These are phyloP conservation scores for Penicillium arizonense DNA, from an alignment of 495 filamentous ascomycete genomes.

Conservation along the genomic window DNA sequence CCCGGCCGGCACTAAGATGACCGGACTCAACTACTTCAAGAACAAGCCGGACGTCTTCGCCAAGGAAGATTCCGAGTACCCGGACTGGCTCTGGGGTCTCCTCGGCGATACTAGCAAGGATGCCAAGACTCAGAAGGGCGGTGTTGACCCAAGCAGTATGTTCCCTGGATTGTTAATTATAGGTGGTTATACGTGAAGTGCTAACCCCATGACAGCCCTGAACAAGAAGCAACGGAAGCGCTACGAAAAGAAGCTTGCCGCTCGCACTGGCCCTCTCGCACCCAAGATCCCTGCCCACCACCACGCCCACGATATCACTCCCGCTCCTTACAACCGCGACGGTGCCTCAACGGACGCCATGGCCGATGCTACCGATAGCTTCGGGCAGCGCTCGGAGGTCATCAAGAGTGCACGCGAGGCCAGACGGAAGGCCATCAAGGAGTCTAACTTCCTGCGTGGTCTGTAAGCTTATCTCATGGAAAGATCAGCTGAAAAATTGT, in stretches of 20 bases:
- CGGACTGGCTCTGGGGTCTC: slow-evolving; percentile 84
- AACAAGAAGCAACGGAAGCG: slow-evolving; percentile 60
- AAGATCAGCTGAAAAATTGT: slow-evolving; percentile 6
- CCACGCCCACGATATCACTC: slow-evolving; percentile 81
- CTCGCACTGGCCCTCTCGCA: slow-evolving; percentile 61
- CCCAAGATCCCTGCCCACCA: slow-evolving; percentile 79
- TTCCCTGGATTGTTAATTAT: slow-evolving; percentile 7
- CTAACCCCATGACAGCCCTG: slow-evolving; percentile 29
- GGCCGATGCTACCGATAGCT: slow-evolving; percentile 32
- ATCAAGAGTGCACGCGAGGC: slow-evolving; percentile 66
- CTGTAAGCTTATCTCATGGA: slow-evolving; percentile 51
- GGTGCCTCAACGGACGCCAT: slow-evolving; percentile 25
- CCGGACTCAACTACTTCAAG: slow-evolving; percentile 87
- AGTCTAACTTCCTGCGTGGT: slow-evolving; percentile 86
- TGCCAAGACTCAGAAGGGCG: slow-evolving; percentile 35
- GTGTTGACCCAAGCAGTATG: slow-evolving; percentile 61
- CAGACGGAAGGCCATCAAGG: slow-evolving; percentile 79
- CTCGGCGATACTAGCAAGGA: slow-evolving; percentile 51
- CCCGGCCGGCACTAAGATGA: slow-evolving; percentile 68
- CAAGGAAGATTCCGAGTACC: slow-evolving; percentile 80
- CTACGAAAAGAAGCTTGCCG: slow-evolving; percentile 62
- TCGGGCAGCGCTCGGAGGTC: slow-evolving; percentile 39
- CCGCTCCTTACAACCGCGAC: slow-evolving; percentile 40
- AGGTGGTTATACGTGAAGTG: slow-evolving; percentile 1
- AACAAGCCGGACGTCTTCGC: slow-evolving; percentile 69